phyloP scores from a whole-genome alignment of 257 asterid genomes.

The Solanum verrucosum region DNA sequence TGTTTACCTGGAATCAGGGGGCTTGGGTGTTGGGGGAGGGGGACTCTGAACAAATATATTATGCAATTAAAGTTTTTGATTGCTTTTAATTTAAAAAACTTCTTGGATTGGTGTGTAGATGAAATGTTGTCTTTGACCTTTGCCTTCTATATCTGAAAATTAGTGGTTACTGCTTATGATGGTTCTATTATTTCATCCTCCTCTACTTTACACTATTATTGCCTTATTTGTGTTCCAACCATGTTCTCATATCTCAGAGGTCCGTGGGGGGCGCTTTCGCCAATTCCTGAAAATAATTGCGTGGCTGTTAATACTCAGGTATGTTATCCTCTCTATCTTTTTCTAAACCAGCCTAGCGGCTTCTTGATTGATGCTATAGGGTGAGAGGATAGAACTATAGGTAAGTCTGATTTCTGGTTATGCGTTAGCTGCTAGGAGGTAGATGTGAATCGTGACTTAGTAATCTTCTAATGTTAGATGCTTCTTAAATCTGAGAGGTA shows the following conservation, averaged over 20 bases:
- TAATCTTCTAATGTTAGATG: neutral
- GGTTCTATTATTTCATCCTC: neutral
- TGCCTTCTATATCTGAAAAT: neutral
- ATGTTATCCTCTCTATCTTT: constrained; percentile 10
- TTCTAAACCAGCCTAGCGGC: neutral
- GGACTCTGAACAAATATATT: neutral
- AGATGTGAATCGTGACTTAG: neutral
- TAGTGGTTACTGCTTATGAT: neutral
- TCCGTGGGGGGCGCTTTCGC: constrained; percentile 97
- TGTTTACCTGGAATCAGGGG: neutral
- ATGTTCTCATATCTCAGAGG: constrained; percentile 47
- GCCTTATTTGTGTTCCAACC: neutral
- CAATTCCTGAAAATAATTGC: constrained; percentile 91
- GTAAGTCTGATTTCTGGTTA: neutral
- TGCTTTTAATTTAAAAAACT: neutral
- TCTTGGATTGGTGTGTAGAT: neutral
- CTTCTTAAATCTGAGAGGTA: neutral
- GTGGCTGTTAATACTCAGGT: constrained; percentile 76
- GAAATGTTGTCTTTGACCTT: neutral
- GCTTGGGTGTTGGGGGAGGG: neutral
- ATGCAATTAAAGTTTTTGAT: neutral
- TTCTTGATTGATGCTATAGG: neutral
- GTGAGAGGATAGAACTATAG: neutral
- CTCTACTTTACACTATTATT: neutral
- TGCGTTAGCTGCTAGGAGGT: neutral